Evolutionary conservation across 345 rosid species (phyloP).

Genomic region (Rubroshorea leprosula): DNA sequence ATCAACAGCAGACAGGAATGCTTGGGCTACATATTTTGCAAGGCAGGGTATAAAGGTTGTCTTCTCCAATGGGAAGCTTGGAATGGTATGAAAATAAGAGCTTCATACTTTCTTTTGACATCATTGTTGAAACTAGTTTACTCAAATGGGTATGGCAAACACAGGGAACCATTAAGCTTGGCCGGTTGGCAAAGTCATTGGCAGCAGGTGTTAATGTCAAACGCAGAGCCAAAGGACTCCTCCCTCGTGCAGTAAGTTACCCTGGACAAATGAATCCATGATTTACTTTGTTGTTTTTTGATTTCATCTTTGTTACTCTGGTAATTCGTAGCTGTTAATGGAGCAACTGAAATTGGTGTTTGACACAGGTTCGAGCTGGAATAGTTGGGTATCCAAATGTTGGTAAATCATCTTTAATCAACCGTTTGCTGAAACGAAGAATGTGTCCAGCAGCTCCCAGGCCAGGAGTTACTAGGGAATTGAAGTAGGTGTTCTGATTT

Average conservation of each 20-base stretch:
- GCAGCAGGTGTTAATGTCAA: slow-evolving; percentile 75
- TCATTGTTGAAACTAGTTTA: slow-evolving; percentile 7
- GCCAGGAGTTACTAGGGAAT: slow-evolving; percentile 88
- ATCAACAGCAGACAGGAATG: slow-evolving; percentile 75
- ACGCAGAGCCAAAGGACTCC: slow-evolving; percentile 79
- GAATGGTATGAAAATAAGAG: slow-evolving; percentile 47
- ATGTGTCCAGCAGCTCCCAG: slow-evolving; percentile 93
- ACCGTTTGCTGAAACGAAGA: slow-evolving; percentile 82
- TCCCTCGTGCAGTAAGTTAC: slow-evolving; percentile 70
- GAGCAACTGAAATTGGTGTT: not conserved
- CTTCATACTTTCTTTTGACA: not conserved
- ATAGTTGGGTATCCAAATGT: slow-evolving; percentile 97
- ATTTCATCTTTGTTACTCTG: no score
- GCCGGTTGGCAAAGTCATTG: slow-evolving; percentile 62
- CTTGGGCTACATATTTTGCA: slow-evolving; percentile 87
- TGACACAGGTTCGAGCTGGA: slow-evolving; percentile 85
- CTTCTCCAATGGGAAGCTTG: slow-evolving; percentile 72
- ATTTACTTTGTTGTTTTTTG: not conserved
- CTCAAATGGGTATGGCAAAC: slow-evolving; percentile 12
- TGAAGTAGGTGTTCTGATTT: slow-evolving; percentile 43
- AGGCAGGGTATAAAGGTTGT: slow-evolving; percentile 71
- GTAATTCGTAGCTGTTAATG: not conserved
- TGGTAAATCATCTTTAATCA: slow-evolving; percentile 89
- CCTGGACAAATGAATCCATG: not conserved
- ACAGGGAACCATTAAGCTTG: slow-evolving; percentile 81